Conservation (phyloP, 495 filamentous ascomycete genomes). For the Chlorociboria aeruginascens region DNA sequence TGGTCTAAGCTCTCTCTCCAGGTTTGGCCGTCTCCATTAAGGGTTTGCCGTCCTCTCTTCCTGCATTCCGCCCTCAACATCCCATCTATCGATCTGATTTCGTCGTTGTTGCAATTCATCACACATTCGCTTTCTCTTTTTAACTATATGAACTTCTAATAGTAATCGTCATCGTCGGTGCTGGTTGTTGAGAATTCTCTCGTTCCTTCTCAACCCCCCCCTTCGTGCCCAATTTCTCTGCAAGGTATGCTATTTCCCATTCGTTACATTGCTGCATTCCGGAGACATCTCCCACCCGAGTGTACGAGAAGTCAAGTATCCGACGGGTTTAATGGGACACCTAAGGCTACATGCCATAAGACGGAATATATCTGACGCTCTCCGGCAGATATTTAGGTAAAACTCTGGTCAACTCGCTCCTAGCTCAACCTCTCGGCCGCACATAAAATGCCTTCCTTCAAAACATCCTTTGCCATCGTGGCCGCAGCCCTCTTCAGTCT, state of each 20-base stretch:
- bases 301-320: background rate
- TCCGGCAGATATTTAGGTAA: background rate
- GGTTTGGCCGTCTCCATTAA: background rate
- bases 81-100: background rate
- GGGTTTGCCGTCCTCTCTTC: background rate
- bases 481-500: constrained; percentile 29
- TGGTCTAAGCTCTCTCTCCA: background rate
- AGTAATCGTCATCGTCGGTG: background rate
- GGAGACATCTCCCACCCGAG: background rate
- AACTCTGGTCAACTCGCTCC: background rate
- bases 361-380: background rate
- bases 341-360: too few relatives aligned
- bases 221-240: background rate
- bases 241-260: background rate
- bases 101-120: background rate
- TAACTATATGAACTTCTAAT: background rate
- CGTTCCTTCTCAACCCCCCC: constrained; percentile 10
- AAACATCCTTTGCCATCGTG: constrained; percentile 30
- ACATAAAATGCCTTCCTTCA: constrained; percentile 33
- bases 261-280: background rate
- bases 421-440: background rate
- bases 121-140: constrained; percentile 3
- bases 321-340: too few relatives aligned
- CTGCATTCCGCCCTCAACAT: background rate
- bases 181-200: constrained; percentile 10